A percentile compares a stretch with the other conserved stretches of the same genome.
These are phyloP conservation scores for Phytophthora macrochlamydospora DNA, from an alignment of 352 stramenopile species.

Conservation along the genomic window DNA sequence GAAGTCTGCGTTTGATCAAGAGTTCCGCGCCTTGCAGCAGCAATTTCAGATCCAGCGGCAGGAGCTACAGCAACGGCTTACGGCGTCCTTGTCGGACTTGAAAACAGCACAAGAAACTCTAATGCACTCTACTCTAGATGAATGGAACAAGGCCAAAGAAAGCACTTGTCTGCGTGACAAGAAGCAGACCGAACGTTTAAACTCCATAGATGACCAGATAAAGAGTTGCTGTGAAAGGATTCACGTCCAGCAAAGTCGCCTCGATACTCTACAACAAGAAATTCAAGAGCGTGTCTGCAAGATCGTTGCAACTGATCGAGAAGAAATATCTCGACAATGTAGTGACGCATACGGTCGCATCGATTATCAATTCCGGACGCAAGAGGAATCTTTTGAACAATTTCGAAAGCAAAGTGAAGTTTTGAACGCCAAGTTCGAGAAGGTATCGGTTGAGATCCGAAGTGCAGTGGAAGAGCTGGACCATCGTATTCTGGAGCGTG, in stretches of 20 bases:
- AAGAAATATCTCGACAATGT: constrained; percentile 28
- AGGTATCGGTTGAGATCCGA: constrained; percentile 11
- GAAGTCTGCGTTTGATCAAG: constrained; percentile 55
- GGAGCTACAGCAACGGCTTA: constrained; percentile 24
- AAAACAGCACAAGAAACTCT: constrained; percentile 19
- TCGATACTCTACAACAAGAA: constrained; percentile 10
- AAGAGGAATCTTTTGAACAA: constrained; percentile 29
- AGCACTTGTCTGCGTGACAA: too few relatives aligned
- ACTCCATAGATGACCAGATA: constrained; percentile 12
- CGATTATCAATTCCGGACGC: constrained; percentile 30
- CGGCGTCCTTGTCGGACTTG: constrained; percentile 10
- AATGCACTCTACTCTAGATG: constrained; percentile 21
- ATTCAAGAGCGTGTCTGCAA: constrained; percentile 15
- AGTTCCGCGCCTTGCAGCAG: constrained; percentile 43
- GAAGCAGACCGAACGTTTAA: constrained; percentile 12
- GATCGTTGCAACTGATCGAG: constrained; percentile 22
- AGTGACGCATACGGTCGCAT: constrained; percentile 37
- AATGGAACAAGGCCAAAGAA: constrained; percentile 14
- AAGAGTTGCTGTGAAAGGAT: constrained; percentile 21
- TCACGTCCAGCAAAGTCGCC: constrained; percentile 15
- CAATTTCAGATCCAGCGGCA: constrained; percentile 31
- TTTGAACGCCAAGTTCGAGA: neutral
- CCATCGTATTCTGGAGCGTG: constrained; percentile 21
- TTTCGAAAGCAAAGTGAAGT: constrained; percentile 28
- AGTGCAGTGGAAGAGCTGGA: constrained; percentile 22